Conservation (phyloP, 2,329 filamentous ascomycete genomes). For the Hirsutella minnesotensis region DNA sequence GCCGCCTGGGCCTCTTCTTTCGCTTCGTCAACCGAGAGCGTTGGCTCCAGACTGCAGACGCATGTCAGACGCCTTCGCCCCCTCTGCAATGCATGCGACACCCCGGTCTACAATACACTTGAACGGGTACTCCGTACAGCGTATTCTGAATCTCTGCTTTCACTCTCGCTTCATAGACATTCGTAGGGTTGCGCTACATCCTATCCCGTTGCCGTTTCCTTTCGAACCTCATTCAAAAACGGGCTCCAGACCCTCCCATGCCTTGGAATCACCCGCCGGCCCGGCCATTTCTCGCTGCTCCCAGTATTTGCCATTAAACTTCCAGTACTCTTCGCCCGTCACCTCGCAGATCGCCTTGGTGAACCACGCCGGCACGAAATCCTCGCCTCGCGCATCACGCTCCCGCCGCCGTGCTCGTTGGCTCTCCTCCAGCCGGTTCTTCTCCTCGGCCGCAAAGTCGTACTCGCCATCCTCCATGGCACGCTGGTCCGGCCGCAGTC, state of each 20-base stretch:
- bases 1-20: too few relatives aligned
- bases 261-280: constrained; percentile 38
- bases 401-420: constrained; percentile 66
- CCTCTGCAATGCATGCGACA: too few relatives aligned
- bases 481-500: constrained; percentile 85
- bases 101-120: too few relatives aligned
- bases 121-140: too few relatives aligned
- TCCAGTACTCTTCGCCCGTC: constrained; percentile 85
- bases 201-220: neutral
- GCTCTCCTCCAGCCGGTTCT: constrained; percentile 86
- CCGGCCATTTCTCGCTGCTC: constrained; percentile 55
- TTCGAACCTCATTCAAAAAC: constrained; percentile 47
- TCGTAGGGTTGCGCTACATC: too few relatives aligned
- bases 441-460: constrained; percentile 83
- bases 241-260: constrained; percentile 65
- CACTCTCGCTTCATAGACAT: too few relatives aligned
- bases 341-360: constrained; percentile 56
- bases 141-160: too few relatives aligned
- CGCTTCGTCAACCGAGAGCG: too few relatives aligned
- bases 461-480: constrained; percentile 99
- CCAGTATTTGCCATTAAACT: constrained; percentile 86
- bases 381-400: constrained; percentile 66
- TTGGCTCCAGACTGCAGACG: too few relatives aligned
- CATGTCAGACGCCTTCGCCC: too few relatives aligned
- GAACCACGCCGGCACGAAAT: constrained; percentile 84